Evolutionary conservation across 768 basidiomycete genomes (phyloP).

Genomic region (Leccinum longicurvipes): DNA sequence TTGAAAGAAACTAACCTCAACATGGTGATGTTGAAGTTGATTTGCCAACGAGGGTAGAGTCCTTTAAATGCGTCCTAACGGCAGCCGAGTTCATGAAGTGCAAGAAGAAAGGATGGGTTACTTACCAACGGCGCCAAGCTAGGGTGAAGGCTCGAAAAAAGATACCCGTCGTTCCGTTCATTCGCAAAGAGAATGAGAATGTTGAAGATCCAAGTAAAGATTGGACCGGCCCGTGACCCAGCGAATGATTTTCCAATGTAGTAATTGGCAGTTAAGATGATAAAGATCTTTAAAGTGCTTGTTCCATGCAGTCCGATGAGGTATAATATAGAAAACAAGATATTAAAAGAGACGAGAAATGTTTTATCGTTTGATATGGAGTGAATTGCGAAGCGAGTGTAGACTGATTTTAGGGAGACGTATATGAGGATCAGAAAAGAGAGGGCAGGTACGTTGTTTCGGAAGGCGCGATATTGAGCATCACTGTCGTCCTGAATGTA

Average conservation of each 20-base stretch:
- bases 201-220: constrained; percentile 79
- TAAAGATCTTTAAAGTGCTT: constrained; percentile 71
- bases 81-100: constrained; percentile 7
- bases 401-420: constrained; percentile 53
- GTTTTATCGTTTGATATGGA: constrained; percentile 26
- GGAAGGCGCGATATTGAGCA: constrained; percentile 84
- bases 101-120: not conserved
- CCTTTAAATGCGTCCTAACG: constrained; percentile 65
- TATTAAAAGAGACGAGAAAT: constrained; percentile 54
- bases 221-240: constrained; percentile 44
- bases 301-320: constrained; percentile 77
- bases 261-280: constrained; percentile 72
- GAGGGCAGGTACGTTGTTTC: constrained; percentile 72
- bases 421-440: constrained; percentile 46
- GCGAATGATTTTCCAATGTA: constrained; percentile 47
- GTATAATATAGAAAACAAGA: constrained; percentile 59
- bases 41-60: constrained; percentile 87
- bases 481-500: constrained; percentile 85
- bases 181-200: constrained; percentile 69
- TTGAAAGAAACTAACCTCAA: constrained; percentile 89
- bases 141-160: constrained; percentile 54
- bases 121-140: constrained; percentile 61
- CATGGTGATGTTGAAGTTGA: constrained; percentile 96
- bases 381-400: constrained; percentile 32
- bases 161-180: constrained; percentile 72